phyloP scores from a whole-genome alignment of 1,139 yeast genomes.

The Geotrichum armillariae region DNA sequence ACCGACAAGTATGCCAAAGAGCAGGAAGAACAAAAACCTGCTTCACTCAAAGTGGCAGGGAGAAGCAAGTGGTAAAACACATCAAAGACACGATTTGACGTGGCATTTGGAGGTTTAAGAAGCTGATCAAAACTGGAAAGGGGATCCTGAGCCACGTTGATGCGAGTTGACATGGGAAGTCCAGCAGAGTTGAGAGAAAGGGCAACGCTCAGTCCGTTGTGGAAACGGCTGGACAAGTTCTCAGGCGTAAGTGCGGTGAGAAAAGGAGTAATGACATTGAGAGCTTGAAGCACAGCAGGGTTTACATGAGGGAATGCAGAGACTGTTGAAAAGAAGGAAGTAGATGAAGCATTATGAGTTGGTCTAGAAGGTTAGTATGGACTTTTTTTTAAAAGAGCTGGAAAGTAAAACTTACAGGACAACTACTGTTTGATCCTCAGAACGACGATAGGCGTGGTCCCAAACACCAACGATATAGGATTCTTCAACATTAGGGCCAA shows the following conservation, averaged over 20 bases:
- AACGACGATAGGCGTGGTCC: slow-evolving; percentile 43
- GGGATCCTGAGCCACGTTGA: slow-evolving; percentile 36
- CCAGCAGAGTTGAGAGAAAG: slow-evolving; percentile 39
- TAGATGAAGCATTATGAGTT: slow-evolving; percentile 25
- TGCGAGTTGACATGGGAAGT: slow-evolving; percentile 37
- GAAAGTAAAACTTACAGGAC: slow-evolving; percentile 32
- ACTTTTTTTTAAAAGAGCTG: neutral
- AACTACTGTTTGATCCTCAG: slow-evolving; percentile 44
- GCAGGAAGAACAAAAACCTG: too few species aligned
- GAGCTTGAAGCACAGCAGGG: slow-evolving; percentile 38
- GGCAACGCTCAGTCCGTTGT: slow-evolving; percentile 39
- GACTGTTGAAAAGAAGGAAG: slow-evolving; percentile 33
- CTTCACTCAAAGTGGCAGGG: too few species aligned
- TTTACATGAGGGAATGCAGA: slow-evolving; percentile 40
- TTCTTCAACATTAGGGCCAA: slow-evolving; percentile 39
- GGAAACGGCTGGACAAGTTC: slow-evolving; percentile 40
- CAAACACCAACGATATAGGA: slow-evolving; percentile 39
- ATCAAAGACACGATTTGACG: slow-evolving; percentile 39
- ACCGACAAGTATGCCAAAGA: too few species aligned
- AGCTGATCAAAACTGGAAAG: slow-evolving; percentile 37
- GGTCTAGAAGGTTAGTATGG: slow-evolving; percentile 21
- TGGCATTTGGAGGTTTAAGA: slow-evolving; percentile 32
- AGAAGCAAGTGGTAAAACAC: slow-evolving; percentile 42
- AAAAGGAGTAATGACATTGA: slow-evolving; percentile 43
- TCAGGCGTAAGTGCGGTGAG: slow-evolving; percentile 41